Evolutionary conservation across 2,329 filamentous ascomycete species (phyloP), one percentile per base, ranked within the genome.

Genomic region (Cercospora zeina): DNA sequence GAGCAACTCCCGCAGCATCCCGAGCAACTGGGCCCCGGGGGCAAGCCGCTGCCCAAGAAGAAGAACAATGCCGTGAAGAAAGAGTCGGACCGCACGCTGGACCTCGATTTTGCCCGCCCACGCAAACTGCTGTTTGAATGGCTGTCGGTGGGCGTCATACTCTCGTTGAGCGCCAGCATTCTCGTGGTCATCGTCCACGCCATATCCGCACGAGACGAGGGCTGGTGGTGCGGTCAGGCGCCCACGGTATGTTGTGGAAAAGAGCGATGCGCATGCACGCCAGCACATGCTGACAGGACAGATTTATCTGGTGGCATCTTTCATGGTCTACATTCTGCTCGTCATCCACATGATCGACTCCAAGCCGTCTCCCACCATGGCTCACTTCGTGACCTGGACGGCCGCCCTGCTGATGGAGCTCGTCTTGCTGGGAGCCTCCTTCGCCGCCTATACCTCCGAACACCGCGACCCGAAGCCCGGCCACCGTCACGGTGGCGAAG

Each of bases 291-390:
- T 71, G 58, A 70, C 64, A 27, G 51, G 55, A 61, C 71, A 96
- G 92, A 88, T 96, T 72, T 96, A 96, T 76, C 81, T 96, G 66
- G 85, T 91, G 61, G 91, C 89, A 59, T 89, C 90, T 49, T 89
- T 92, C 68, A 96, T 96, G 80, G 86, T 95, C 66, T 95, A 96
- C 79, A 83, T 90, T 54, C 87, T 96, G 68, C 84, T 96, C 68
- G 83, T 96, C 68, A 89, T 97, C 71, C 92, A 92, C 31, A 84
- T 97, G 61, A 82, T 96, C 71, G 93, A 97, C 75, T 89, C 89
- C 72, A 87, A 85, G 65, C 87, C 91, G 34, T 90, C 90, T 11
- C 95, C 95, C 0, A 93, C 88, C 54, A 80, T 87, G 51, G 87
- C 90, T 58, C 92, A 97, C 76, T 84, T 93, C 60, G 77, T 89